These are phyloP conservation scores for Phytophthora multivora DNA, from an alignment of 352 stramenopile species.

Conservation along the genomic window DNA sequence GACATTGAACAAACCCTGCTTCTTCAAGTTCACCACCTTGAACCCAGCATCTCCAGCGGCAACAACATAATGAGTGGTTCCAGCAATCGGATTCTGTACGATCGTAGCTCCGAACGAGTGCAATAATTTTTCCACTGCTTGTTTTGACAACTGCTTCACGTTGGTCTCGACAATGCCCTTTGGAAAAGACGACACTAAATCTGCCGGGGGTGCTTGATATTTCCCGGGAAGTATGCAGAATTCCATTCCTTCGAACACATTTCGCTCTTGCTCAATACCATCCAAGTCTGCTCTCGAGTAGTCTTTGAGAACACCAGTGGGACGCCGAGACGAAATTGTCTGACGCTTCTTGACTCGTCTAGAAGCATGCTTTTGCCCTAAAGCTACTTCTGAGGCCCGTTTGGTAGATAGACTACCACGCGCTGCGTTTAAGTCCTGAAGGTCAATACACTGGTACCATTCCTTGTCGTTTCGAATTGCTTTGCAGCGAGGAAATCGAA, in stretches of 20 bases:
- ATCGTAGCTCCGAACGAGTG: conserved; percentile 69
- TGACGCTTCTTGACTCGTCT: conserved; percentile 54
- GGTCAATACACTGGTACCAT: conserved; percentile 81
- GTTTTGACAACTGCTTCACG: conserved; percentile 57
- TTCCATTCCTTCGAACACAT: conserved; percentile 72
- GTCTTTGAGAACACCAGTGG: conserved; percentile 52
- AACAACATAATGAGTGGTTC: conserved; percentile 70
- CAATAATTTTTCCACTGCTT: conserved; percentile 75
- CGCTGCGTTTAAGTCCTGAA: conserved; percentile 76
- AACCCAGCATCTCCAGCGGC: conserved; percentile 66
- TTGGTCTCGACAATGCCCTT: conserved; percentile 40
- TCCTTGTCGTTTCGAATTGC: conserved; percentile 83
- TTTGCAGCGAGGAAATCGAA: conserved; percentile 84
- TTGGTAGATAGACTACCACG: conserved; percentile 71
- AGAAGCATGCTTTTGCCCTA: conserved; percentile 64
- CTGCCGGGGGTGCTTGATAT: conserved; percentile 40
- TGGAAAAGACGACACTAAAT: conserved; percentile 30
- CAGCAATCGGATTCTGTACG: conserved; percentile 77
- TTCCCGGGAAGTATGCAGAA: conserved; percentile 85
- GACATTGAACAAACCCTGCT: conserved; percentile 81
- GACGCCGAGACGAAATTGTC: conserved; percentile 13
- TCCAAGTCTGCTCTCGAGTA: conserved; percentile 73
- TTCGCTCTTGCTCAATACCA: conserved; percentile 50
- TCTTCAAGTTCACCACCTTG: conserved; percentile 82
- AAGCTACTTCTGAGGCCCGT: conserved; percentile 66